A percentile compares a stretch with the other conserved stretches of the same genome.
Evolutionary conservation across 306 rosid genomes (phyloP).

Genomic region (Cucurbita argyrosperma): DNA sequence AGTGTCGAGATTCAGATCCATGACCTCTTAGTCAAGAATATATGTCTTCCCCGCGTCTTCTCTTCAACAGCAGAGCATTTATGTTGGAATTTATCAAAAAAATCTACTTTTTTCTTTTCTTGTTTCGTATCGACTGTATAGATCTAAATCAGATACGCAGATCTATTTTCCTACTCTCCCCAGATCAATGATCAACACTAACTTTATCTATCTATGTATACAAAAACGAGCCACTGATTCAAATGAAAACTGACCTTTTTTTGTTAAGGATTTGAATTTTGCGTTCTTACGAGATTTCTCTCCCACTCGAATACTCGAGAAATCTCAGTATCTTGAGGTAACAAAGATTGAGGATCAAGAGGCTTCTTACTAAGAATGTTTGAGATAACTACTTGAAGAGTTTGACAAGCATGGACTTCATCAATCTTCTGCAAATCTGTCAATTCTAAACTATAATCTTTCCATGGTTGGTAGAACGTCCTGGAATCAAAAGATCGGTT

Average conservation of each 20-base stretch:
- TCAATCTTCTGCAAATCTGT: constrained; percentile 41
- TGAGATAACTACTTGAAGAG: constrained; percentile 35
- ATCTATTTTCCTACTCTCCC: background rate
- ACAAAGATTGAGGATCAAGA: constrained; percentile 23
- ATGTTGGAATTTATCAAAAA: background rate
- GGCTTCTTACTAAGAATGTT: constrained; percentile 36
- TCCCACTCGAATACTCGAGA: constrained; percentile 53
- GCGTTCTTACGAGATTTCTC: constrained; percentile 22
- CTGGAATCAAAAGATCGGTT: constrained; percentile 18
- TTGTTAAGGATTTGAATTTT: background rate
- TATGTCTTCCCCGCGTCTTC: background rate
- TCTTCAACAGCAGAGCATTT: background rate
- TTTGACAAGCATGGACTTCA: constrained; percentile 61
- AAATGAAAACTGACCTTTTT: background rate
- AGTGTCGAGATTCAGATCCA: too few species aligned
- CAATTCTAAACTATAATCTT: constrained; percentile 29
- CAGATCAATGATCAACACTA: background rate
- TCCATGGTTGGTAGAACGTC: constrained; percentile 63
- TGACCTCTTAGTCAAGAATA: too few species aligned
- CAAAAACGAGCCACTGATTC: background rate
- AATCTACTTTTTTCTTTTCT: background rate
- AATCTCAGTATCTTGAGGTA: constrained; percentile 30
- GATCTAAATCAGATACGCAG: background rate
- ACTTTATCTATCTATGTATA: background rate
- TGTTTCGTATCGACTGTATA: background rate